These are phyloP conservation scores for Dothiorella sarmentorum DNA, from an alignment of 2,329 filamentous ascomycete species.

Conservation along the genomic window DNA sequence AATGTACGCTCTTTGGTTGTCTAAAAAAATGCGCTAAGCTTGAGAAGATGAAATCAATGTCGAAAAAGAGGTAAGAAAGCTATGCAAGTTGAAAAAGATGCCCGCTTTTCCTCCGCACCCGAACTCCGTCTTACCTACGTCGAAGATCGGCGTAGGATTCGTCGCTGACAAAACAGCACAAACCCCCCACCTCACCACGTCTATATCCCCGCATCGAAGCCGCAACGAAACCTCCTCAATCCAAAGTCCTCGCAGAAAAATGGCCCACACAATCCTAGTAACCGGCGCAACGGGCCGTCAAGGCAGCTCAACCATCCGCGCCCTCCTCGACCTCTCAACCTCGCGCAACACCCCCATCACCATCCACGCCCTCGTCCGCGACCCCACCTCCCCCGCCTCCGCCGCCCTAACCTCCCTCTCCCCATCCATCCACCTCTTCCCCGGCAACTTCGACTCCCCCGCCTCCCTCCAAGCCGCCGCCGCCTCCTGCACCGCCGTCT, in stretches of 20 bases:
- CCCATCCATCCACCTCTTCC: slow-evolving; percentile 16
- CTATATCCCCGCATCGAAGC: too few relatives aligned
- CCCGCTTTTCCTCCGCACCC: too few relatives aligned
- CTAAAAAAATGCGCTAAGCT: too few relatives aligned
- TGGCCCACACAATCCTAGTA: slow-evolving; percentile 1
- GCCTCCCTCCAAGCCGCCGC: not conserved
- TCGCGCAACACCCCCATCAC: not conserved
- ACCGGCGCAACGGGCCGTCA: slow-evolving; percentile 41
- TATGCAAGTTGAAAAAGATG: too few relatives aligned
- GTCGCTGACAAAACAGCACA: not conserved
- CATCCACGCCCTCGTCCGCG: slow-evolving; percentile 9
- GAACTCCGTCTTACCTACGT: not conserved
- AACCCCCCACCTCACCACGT: not conserved
- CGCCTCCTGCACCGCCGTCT: not conserved
- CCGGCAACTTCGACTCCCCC: not conserved
- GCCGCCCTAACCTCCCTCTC: slow-evolving; percentile 10
- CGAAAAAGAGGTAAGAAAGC: too few relatives aligned
- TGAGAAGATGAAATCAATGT: too few relatives aligned
- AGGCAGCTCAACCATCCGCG: slow-evolving; percentile 44
- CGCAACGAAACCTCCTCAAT: not conserved
- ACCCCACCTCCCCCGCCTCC: not conserved
- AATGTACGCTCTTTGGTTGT: too few relatives aligned
- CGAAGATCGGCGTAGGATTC: not conserved
- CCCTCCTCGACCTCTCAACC: slow-evolving; percentile 19
- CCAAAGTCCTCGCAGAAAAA: not conserved